These are phyloP conservation scores for Rhizophagus prolifer DNA, from an alignment of 192 early-diverging fungal species.

Conservation along the genomic window DNA sequence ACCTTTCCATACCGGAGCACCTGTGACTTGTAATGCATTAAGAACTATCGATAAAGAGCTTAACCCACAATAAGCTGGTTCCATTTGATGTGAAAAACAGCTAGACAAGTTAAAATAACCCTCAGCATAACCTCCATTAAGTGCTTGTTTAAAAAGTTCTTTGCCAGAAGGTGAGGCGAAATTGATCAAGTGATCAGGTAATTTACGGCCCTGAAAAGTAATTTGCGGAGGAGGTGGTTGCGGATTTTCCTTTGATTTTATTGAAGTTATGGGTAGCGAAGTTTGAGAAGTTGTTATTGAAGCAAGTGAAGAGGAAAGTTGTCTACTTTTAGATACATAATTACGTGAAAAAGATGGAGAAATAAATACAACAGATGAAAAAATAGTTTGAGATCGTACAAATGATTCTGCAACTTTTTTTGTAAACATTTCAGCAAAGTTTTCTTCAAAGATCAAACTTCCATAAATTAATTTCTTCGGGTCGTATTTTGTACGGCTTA, in stretches of 20 bases:
- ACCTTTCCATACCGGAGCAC: constrained; percentile 86
- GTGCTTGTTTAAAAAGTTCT: constrained; percentile 73
- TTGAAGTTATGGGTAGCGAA: not conserved
- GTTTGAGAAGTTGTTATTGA: not conserved
- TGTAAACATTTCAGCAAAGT: not conserved
- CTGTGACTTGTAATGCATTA: constrained; percentile 91
- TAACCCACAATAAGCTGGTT: constrained; percentile 86
- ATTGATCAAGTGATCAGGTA: constrained; percentile 67
- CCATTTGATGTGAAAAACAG: constrained; percentile 89
- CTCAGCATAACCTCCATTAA: constrained; percentile 77
- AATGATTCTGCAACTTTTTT: not conserved
- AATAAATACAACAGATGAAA: not conserved
- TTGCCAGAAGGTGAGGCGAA: constrained; percentile 81
- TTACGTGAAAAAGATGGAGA: not conserved
- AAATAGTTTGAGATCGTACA: not conserved
- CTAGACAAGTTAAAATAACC: constrained; percentile 84
- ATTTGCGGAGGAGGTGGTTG: not conserved
- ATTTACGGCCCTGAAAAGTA: constrained; percentile 58
- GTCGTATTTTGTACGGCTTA: too few relatives aligned
- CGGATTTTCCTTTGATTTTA: not conserved
- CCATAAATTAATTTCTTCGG: too few relatives aligned
- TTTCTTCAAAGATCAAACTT: too few relatives aligned
- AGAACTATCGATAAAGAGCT: constrained; percentile 91
- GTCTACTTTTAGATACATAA: not conserved
- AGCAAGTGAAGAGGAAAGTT: not conserved